These are phyloP conservation scores for Sporobolomyces pararoseus DNA, from an alignment of 768 basidiomycete species.

Conservation along the genomic window DNA sequence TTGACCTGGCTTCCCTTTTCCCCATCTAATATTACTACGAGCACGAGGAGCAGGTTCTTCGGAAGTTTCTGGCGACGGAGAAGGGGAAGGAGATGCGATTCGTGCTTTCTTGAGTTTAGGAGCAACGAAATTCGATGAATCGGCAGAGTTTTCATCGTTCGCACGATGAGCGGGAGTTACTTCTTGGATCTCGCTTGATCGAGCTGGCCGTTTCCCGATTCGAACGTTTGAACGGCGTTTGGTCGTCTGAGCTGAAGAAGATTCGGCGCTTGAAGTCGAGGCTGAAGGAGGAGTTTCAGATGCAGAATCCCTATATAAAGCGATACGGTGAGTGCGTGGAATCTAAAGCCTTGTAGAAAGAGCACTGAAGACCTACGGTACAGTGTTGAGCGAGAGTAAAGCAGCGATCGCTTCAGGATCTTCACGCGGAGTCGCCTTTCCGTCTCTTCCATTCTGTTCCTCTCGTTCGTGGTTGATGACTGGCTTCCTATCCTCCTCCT, in stretches of 20 bases:
- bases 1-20: conserved; percentile 7
- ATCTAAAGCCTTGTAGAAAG: no score
- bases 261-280: not conserved
- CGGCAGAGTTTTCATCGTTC: no score
- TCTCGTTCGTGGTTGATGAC: not conserved
- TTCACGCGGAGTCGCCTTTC: not conserved
- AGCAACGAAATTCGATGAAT: not conserved
- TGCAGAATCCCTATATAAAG: no score
- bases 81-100: not conserved
- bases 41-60: conserved; percentile 8
- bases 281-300: conserved; percentile 5
- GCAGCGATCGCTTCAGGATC: not conserved
- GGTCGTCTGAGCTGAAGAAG: not conserved
- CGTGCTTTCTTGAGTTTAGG: conserved; percentile 19
- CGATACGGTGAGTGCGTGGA: no score
- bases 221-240: not conserved
- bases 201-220: conserved; percentile 8
- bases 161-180: conserved; percentile 8
- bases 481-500: conserved; percentile 6
- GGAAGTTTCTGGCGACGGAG: not conserved
- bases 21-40: conserved; percentile 11
- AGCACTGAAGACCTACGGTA: no score
- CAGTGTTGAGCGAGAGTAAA: not conserved
- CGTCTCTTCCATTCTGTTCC: not conserved
- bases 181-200: not conserved